Conservation (phyloP, 2,329 filamentous ascomycete genomes). For the Epichloe hybrida region DNA sequence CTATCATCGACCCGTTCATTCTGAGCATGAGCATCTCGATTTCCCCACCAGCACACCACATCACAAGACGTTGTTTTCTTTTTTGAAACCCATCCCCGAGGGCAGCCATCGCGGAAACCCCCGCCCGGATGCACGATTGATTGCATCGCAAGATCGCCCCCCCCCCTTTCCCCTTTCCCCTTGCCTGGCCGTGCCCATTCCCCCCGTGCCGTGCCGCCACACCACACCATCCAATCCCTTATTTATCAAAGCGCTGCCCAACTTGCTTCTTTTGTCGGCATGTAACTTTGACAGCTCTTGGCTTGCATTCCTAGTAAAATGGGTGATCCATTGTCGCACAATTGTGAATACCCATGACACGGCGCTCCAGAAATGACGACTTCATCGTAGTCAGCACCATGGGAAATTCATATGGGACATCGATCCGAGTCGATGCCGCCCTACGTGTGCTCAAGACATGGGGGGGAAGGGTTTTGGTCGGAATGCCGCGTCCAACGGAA, state of each 20-base stretch:
- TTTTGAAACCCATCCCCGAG: background rate
- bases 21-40: background rate
- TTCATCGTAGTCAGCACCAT: too few species aligned
- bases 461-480: too few species aligned
- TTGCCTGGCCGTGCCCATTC: background rate
- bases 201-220: too few species aligned
- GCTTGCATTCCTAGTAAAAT: background rate
- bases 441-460: too few species aligned
- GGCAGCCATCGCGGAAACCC: background rate
- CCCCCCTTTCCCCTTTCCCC: background rate
- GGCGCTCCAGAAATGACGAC: too few species aligned
- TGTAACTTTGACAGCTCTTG: background rate
- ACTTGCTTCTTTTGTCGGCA: background rate
- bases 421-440: too few species aligned
- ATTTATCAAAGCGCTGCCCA: too few species aligned
- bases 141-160: background rate
- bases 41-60: too few species aligned
- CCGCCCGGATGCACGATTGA: background rate
- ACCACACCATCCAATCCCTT: background rate
- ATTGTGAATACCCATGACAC: too few species aligned
- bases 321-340: background rate
- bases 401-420: too few species aligned
- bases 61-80: background rate
- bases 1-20: too few species aligned
- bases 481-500: too few species aligned